A percentile compares a stretch with the other conserved stretches of the same genome.
phyloP scores from a whole-genome alignment of 1,284 basidiomycete species.

The Cryptococcus sp. region DNA sequence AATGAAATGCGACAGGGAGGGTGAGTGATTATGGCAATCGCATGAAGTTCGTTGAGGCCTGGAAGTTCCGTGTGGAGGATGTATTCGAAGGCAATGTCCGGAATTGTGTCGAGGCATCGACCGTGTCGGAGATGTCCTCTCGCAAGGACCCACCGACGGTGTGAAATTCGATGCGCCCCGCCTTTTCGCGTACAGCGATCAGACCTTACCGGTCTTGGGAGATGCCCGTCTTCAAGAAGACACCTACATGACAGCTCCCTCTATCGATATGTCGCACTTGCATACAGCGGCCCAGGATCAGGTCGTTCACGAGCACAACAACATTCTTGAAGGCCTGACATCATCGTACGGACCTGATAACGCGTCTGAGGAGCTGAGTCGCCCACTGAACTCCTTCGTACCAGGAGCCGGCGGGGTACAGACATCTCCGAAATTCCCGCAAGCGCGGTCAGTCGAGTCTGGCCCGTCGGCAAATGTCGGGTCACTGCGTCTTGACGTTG shows the following conservation, averaged over 20 bases:
- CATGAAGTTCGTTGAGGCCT: background rate
- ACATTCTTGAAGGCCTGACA: no score
- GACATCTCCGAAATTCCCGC: no score
- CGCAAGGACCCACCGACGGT: background rate
- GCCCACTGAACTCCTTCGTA: no score
- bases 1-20: conserved; percentile 2
- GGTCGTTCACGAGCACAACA: no score
- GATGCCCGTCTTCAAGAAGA: background rate
- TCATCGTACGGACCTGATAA: no score
- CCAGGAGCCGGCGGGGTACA: no score
- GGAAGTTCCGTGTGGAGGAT: background rate
- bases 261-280: no score
- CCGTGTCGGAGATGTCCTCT: no score
- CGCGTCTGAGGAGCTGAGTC: no score
- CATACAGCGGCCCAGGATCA: no score
- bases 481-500: background rate
- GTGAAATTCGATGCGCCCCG: background rate
- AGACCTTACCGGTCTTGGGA: background rate
- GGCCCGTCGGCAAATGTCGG: background rate
- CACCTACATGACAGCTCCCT: no score
- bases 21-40: background rate
- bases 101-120: background rate
- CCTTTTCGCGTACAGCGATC: background rate
- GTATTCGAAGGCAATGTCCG: background rate
- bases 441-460: no score